phyloP scores from a whole-genome alignment of 345 rosid genomes.

The Hirschfeldia incana region DNA sequence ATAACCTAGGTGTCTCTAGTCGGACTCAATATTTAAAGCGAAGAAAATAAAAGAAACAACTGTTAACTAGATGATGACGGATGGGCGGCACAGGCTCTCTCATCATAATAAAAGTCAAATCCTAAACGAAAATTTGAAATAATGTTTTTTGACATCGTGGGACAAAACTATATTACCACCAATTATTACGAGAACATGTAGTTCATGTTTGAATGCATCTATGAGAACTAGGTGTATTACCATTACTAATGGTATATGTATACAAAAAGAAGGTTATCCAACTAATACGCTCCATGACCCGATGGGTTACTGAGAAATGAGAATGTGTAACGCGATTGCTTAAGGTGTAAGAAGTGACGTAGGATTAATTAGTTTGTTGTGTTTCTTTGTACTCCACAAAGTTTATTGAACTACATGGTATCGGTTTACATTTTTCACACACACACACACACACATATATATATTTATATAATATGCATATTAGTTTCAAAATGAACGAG shows the following conservation, averaged over 20 bases:
- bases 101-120: constrained; percentile 26
- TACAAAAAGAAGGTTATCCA: neutral
- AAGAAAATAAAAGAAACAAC: neutral
- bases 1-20: constrained; percentile 7
- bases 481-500: neutral
- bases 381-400: neutral
- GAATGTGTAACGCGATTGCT: neutral
- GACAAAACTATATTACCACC: constrained; percentile 21
- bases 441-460: neutral
- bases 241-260: neutral
- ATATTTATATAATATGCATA: neutral
- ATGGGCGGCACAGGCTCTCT: constrained; percentile 34
- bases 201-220: neutral
- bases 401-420: neutral
- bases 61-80: constrained; percentile 22
- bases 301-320: neutral
- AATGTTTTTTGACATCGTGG: constrained; percentile 1
- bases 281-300: neutral
- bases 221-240: neutral
- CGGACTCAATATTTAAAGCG: constrained; percentile 7
- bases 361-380: neutral
- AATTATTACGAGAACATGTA: constrained; percentile 8
- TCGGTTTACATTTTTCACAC: neutral
- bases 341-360: neutral
- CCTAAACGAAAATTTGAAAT: constrained; percentile 10